phyloP scores from a whole-genome alignment of 768 basidiomycete genomes.

The Mycena latifolia region DNA sequence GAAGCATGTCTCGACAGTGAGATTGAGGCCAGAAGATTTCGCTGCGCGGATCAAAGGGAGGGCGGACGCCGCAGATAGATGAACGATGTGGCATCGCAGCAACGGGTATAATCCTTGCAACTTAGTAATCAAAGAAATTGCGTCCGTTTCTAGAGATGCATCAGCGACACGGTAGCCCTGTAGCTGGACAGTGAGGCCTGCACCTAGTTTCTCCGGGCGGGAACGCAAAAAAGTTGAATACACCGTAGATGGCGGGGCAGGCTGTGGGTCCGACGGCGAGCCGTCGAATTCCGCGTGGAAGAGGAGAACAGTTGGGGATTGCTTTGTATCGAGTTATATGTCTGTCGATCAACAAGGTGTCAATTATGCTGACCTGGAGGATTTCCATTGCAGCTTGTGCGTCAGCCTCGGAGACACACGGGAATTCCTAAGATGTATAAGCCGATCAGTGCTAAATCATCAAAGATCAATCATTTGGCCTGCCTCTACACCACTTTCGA shows the following conservation, averaged over 20 bases:
- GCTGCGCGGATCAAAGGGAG: constrained; percentile 83
- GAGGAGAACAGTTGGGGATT: constrained; percentile 76
- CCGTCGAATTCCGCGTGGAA: constrained; percentile 93
- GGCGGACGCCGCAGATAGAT: constrained; percentile 89
- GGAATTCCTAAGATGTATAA: constrained; percentile 80
- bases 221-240: constrained; percentile 91
- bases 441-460: constrained; percentile 6
- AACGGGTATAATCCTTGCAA: constrained; percentile 73
- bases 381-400: constrained; percentile 77
- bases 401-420: constrained; percentile 81
- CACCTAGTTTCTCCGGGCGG: constrained; percentile 82
- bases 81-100: constrained; percentile 93
- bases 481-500: constrained; percentile 96
- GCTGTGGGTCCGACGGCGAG: constrained; percentile 30
- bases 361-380: constrained; percentile 66
- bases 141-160: constrained; percentile 86
- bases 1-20: constrained; percentile 98
- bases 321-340: constrained; percentile 53
- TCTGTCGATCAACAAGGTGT: constrained; percentile 22
- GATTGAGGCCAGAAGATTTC: constrained; percentile 67
- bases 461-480: constrained; percentile 28
- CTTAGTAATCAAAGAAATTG: constrained; percentile 80
- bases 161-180: too few relatives aligned
- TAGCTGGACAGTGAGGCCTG: too few relatives aligned
- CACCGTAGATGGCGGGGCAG: constrained; percentile 46